phyloP scores from a whole-genome alignment of 169 alveolate genomes.

The Perkinsus marinus region DNA sequence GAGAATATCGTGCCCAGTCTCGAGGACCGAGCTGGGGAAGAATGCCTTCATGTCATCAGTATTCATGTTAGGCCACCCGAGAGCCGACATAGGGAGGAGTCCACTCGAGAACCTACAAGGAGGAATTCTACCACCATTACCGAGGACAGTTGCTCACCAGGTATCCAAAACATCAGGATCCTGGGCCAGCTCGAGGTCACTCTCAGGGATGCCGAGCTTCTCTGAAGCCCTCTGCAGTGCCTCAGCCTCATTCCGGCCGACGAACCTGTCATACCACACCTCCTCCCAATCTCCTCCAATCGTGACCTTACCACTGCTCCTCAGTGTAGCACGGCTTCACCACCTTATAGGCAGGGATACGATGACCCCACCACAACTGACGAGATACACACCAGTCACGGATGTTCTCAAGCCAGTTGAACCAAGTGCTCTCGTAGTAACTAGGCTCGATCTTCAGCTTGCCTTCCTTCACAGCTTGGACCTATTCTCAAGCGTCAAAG shows the following conservation, averaged over 20 bases:
- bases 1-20: slow-evolving; percentile 97
- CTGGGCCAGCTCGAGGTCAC: slow-evolving; percentile 68
- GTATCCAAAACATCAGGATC: slow-evolving; percentile 99
- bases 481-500: slow-evolving; percentile 10
- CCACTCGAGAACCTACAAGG: slow-evolving; percentile 77
- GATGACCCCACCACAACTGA: slow-evolving; percentile 99
- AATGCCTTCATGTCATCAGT: slow-evolving; percentile 75
- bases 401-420: slow-evolving; percentile 91
- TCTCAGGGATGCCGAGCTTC: slow-evolving; percentile 39
- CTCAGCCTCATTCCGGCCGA: slow-evolving; percentile 64
- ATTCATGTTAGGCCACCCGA: slow-evolving; percentile 93
- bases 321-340: slow-evolving; percentile 21
- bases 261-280: slow-evolving; percentile 65
- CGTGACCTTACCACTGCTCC: slow-evolving; percentile 6
- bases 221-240: slow-evolving; percentile 69
- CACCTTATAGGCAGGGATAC: slow-evolving; percentile 92
- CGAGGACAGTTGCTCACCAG: slow-evolving; percentile 53
- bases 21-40: slow-evolving; percentile 89
- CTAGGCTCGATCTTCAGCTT: slow-evolving; percentile 83
- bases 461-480: slow-evolving; percentile 53
- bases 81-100: slow-evolving; percentile 87
- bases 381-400: slow-evolving; percentile 99
- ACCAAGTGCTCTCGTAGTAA: slow-evolving; percentile 86
- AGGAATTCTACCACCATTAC: background rate
- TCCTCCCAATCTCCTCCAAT: slow-evolving; percentile 10